phyloP scores from a whole-genome alignment of 208 protist species.

The Blastocrithidia nonstop region DNA sequence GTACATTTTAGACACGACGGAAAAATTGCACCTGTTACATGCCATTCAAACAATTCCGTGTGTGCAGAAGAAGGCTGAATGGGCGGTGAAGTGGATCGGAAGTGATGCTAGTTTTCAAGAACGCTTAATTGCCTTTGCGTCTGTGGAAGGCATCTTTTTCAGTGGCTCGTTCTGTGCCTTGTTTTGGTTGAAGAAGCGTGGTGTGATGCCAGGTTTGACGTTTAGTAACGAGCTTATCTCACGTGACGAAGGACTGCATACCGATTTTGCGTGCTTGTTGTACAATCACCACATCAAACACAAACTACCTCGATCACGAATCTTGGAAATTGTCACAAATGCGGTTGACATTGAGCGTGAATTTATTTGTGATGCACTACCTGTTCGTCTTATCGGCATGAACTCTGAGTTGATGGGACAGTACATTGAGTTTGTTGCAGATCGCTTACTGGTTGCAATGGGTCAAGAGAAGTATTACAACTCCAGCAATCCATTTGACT shows the following conservation, averaged over 20 bases:
- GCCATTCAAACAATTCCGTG: slow-evolving; percentile 94
- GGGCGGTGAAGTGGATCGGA: slow-evolving; percentile 90
- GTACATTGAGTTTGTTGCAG: slow-evolving; percentile 99
- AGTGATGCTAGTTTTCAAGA: slow-evolving; percentile 82
- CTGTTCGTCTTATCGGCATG: slow-evolving; percentile 98
- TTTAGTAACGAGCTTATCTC: slow-evolving; percentile 99
- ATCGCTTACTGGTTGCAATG: slow-evolving; percentile 94
- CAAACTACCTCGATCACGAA: slow-evolving; percentile 68
- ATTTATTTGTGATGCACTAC: slow-evolving; percentile 96
- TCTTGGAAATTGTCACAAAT: slow-evolving; percentile 86
- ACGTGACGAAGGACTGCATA: slow-evolving; percentile 98
- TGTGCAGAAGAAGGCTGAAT: slow-evolving; percentile 97
- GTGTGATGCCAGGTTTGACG: slow-evolving; percentile 97
- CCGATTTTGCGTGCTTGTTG: slow-evolving; percentile 97
- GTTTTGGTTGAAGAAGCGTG: slow-evolving; percentile 99
- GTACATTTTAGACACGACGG: slow-evolving; percentile 90
- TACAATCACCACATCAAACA: slow-evolving; percentile 89
- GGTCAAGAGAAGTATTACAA: slow-evolving; percentile 93
- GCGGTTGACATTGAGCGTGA: slow-evolving; percentile 94
- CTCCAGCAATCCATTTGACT: slow-evolving; percentile 97
- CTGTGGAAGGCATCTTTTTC: slow-evolving; percentile 99
- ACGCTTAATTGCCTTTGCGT: slow-evolving; percentile 96
- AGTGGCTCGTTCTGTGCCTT: slow-evolving; percentile 97
- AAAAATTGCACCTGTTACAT: slow-evolving; percentile 91
- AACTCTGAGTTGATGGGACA: slow-evolving; percentile 94